Base-by-base conservation (phyloP, 2,329 filamentous ascomycete genomes). In the Emmonsia crescens region DNA sequence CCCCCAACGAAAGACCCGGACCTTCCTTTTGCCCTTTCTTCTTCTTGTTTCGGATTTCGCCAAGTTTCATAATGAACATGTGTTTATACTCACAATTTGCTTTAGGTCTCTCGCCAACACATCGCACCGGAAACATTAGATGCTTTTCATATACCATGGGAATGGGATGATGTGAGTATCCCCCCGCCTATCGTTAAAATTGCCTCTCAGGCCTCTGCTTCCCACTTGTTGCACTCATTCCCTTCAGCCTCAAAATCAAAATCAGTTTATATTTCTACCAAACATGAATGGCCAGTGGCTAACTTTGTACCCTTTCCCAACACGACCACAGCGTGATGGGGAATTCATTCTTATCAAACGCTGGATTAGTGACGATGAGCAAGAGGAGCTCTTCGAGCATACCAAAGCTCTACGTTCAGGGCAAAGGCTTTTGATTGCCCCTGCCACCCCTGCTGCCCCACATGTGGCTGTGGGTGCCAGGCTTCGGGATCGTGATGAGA, bases 301-400 rank as follows among this genome's bases (percentile, higher is more conserved):
- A 60, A 60, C 64, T 29, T 42, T 33, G 19, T 1, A 2, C 31
- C n/a, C 12, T 14, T 10, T 49, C 21, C 19, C 66, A 85, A 31
- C 6, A 33, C 10, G 59, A 48, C 5, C 46, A 79, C 59, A 79
- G 77, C 67, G 66, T 58, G 86, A 91, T 68, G 81, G 83, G 21
- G 84, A 88, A 55, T 91, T 84, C 67, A 78, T 91, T 61, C 74
- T 92, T 63, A 88, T 91, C 75, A 89, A 88, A 74, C 80, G 85
- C 61, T 89, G 84, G 84, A 84, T 91, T 59, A 82, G 84, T 3
- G 85, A 90, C 67, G 82, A 83, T 64, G 83, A 90, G 70, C 88
- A 90, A 69, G 83, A 89, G 62, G 77, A 84, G 61, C 81, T 91
- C 57, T 92, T 89, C 81, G 81, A 83, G 51, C 87, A 91, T 74